phyloP scores from a whole-genome alignment of 106 monocot species.

The Alisma plantagoaquatica region DNA sequence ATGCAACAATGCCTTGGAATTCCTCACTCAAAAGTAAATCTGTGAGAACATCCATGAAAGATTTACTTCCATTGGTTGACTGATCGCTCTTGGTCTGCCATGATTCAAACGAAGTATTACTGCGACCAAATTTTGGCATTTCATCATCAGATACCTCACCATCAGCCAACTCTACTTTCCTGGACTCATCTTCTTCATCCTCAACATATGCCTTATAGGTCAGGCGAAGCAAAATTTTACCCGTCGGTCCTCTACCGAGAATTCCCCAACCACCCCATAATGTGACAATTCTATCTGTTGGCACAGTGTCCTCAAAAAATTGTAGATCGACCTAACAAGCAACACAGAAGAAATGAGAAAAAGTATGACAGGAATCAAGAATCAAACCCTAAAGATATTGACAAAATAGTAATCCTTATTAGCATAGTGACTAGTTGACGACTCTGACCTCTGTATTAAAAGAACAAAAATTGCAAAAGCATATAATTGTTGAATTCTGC shows the following conservation, averaged over 20 bases:
- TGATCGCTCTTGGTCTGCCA: conserved; percentile 14
- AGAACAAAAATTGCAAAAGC: too few relatives aligned
- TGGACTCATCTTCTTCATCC: conserved; percentile 57
- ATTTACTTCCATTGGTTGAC: conserved; percentile 34
- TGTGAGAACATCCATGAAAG: conserved; percentile 62
- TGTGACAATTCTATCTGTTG: conserved; percentile 53
- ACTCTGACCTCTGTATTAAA: neutral
- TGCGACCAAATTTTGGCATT: conserved; percentile 7
- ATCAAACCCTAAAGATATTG: neutral
- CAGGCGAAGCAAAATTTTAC: conserved; percentile 64
- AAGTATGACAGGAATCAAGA: neutral
- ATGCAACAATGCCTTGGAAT: conserved; percentile 92
- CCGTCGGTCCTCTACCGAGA: conserved; percentile 31
- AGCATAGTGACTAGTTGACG: too few relatives aligned
- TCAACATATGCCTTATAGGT: conserved; percentile 83
- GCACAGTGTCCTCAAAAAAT: conserved; percentile 70
- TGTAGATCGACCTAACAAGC: conserved; percentile 52
- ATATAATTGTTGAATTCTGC: too few relatives aligned
- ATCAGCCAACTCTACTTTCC: conserved; percentile 16
- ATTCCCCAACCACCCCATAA: conserved; percentile 46
- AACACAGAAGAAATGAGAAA: conserved; percentile 1
- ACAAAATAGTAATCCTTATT: too few relatives aligned
- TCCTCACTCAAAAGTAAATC: conserved; percentile 89
- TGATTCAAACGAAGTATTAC: conserved; percentile 3
- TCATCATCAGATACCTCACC: conserved; percentile 58